Conservation (phyloP, 2,329 filamentous ascomycete genomes). For the Hymenotorrendiella dingleyae region DNA sequence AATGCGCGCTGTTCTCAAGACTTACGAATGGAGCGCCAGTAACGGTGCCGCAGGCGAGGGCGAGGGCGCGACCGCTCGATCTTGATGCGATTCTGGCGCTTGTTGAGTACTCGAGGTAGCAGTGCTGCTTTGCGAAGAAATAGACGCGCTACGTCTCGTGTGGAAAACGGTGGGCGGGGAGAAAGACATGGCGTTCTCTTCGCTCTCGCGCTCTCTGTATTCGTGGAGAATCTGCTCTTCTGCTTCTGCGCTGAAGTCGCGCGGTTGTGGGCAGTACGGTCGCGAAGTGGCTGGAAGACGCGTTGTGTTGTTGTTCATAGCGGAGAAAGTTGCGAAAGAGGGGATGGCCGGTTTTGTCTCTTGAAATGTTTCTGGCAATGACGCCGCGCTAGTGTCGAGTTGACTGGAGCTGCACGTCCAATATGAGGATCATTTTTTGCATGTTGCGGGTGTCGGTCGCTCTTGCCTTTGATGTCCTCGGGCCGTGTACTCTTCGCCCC, state of each 20-base stretch:
- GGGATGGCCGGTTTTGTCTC: not conserved
- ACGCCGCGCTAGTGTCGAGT: not conserved
- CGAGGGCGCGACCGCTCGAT: not conserved
- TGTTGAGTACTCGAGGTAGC: not conserved
- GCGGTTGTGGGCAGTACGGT: not conserved
- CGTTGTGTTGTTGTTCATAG: too few relatives aligned
- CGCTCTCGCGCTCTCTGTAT: not conserved
- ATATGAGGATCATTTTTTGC: not conserved
- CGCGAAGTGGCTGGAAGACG: not conserved
- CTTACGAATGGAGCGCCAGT: too few relatives aligned
- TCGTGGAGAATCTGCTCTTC: constrained; percentile 14
- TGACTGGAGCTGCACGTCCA: not conserved
- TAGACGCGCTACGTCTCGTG: too few relatives aligned
- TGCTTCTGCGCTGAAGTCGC: constrained; percentile 12
- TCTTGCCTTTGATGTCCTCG: too few relatives aligned
- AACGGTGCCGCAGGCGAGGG: not conserved
- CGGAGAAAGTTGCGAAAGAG: not conserved
- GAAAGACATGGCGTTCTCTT: not conserved
- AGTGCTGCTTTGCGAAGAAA: not conserved
- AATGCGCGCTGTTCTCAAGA: too few relatives aligned
- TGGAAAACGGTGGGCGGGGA: not conserved
- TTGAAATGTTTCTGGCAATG: not conserved
- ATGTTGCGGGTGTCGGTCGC: not conserved
- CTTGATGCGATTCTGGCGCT: not conserved
- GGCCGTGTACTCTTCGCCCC: too few relatives aligned